phyloP scores from a whole-genome alignment of 2,329 filamentous ascomycete genomes.

The Dothidotthia symphoricarpi region DNA sequence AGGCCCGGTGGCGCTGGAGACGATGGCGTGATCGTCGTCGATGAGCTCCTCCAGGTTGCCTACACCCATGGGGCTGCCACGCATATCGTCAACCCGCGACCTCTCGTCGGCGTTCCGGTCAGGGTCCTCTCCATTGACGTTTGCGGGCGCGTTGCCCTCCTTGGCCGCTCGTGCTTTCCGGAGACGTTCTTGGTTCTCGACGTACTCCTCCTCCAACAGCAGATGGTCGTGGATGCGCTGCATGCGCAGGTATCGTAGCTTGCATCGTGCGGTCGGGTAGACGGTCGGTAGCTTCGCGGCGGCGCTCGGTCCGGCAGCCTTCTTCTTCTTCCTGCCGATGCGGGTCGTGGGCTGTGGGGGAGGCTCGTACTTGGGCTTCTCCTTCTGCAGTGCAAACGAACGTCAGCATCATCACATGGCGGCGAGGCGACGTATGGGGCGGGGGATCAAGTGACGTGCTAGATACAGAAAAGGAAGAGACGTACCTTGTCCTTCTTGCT shows the following conservation, averaged over 20 bases:
- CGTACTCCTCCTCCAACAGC: conserved; percentile 94
- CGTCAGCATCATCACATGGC: conserved; percentile 15
- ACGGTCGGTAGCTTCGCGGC: conserved; percentile 92
- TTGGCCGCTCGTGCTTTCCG: conserved; percentile 77
- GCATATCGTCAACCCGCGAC: conserved; percentile 94
- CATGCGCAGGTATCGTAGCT: conserved; percentile 95
- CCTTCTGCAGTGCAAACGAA: conserved; percentile 64
- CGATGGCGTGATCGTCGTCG: conserved; percentile 97
- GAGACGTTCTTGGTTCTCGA: conserved; percentile 96
- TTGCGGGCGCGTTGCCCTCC: conserved; percentile 56
- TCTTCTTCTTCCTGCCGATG: conserved; percentile 98
- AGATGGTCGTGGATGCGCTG: conserved; percentile 98
- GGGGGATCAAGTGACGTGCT: neutral
- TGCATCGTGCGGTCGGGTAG: conserved; percentile 95
- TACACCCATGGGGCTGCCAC: conserved; percentile 97
- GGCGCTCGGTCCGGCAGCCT: conserved; percentile 85
- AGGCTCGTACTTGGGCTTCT: conserved; percentile 99
- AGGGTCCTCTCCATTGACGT: conserved; percentile 67
- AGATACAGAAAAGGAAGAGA: neutral
- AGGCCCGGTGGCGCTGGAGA: conserved; percentile 93
- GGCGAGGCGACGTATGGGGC: conserved; percentile 4
- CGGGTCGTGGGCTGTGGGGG: conserved; percentile 95
- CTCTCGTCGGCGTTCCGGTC: conserved; percentile 94
- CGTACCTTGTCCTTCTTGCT: conserved; percentile 78
- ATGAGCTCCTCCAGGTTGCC: conserved; percentile 98